Percentiles rank a stretch among this genome's conserved stretches.
Evolutionary conservation across 176 grass and related monocot species (phyloP).

Genomic region (Eleusine coracana): DNA sequence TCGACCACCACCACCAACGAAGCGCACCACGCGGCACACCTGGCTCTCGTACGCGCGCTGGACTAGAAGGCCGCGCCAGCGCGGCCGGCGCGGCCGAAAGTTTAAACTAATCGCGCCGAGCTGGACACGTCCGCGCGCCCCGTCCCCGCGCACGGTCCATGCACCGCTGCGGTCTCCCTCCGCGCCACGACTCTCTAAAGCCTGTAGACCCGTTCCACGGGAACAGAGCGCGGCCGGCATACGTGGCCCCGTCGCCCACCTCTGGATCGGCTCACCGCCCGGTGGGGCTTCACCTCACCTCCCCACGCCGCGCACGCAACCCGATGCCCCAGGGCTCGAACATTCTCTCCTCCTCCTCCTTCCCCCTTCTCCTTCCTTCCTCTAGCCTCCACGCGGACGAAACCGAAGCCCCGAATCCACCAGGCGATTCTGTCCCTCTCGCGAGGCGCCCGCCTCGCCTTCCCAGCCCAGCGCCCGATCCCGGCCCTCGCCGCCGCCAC

Average conservation of each 20-base stretch:
- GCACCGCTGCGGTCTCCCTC: background rate
- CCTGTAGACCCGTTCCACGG: slow-evolving; percentile 17
- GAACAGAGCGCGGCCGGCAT: background rate
- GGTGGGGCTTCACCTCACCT: background rate
- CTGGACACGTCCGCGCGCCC: slow-evolving; percentile 3
- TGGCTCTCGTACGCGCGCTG: background rate
- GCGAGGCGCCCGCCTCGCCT: background rate
- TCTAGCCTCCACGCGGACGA: slow-evolving; percentile 41
- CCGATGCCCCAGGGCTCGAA: slow-evolving; percentile 40
- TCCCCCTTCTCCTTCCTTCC: background rate
- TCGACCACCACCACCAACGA: background rate
- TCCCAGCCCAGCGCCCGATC: slow-evolving; percentile 14
- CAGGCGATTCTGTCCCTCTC: slow-evolving; percentile 29
- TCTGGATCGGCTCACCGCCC: slow-evolving; percentile 23
- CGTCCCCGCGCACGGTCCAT: slow-evolving; percentile 17
- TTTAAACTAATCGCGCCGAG: slow-evolving; percentile 46
- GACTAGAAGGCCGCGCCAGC: background rate
- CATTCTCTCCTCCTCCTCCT: slow-evolving; percentile 32
- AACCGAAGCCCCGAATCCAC: slow-evolving; percentile 29
- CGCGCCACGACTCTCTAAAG: accelerated
- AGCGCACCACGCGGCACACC: background rate
- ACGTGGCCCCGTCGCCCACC: slow-evolving; percentile 27
- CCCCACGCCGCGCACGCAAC: background rate
- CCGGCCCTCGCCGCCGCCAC: background rate
- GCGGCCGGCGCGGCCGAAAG: background rate